Evolutionary conservation across 208 protist species (phyloP), one percentile per base, ranked within the genome.

Genomic region (Leishmania martiniquensis): DNA sequence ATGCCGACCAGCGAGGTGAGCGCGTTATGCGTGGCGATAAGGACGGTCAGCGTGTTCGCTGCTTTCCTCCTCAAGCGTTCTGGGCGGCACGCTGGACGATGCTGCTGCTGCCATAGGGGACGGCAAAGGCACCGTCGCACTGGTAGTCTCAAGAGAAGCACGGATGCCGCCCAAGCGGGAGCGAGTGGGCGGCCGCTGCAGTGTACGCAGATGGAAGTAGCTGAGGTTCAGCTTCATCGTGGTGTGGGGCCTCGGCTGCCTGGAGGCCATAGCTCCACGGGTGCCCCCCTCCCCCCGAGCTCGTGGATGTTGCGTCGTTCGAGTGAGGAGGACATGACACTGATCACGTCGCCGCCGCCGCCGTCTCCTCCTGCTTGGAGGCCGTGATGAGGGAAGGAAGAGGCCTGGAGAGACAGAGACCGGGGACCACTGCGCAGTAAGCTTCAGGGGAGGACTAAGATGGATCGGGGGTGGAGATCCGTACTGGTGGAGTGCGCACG

Each of bases 1-100:
- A 88, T 49, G 4, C 85, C 85, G 7, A 77, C 62, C 22, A 83
- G 63, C 0, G 78, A 82, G 6, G 76, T 76, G 29, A 88, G 71
- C 42, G 68, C 47, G 75, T 85, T 86, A 76, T 86, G 81, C 32
- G 80, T 79, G 25, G 78, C 81, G 25, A 88, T 47, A 55, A 88
- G 85, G 1, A 77, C 72, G 12, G 81, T 83, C 59, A 88, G 77
- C 1, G 85, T 84, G 54, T 75, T 42, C 0, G 85, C 70, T 88
- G 22, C 72, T 42, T 13, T 66, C 60, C 55, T 72, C 75, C 34
- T 80, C 77, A n/a, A 75, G 75, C 2, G 77, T 72, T 34, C 22
- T 13, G 42, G 34, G 10, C 29, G 44, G 20, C n/a, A 32, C 25
- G 4, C 52, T 20, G 6, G 17, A 32, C 7, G 34, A 39, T 71